phyloP scores from a whole-genome alignment of 495 filamentous ascomycete species.

The Margaritispora aquatica region DNA sequence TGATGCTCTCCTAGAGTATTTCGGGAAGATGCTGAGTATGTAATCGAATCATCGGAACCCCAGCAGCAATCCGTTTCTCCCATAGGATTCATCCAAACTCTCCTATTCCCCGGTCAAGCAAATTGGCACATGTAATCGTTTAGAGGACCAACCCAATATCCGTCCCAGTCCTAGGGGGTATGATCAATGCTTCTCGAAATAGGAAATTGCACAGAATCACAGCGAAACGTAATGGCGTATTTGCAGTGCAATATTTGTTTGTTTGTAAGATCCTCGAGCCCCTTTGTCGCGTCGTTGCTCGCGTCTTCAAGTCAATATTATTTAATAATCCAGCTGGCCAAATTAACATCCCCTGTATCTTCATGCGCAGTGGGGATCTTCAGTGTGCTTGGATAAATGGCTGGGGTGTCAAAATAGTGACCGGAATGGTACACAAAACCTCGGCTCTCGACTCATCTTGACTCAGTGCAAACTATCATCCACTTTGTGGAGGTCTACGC shows the following conservation, averaged over 20 bases:
- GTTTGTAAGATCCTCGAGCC: background rate
- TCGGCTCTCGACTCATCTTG: background rate
- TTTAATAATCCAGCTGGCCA: background rate
- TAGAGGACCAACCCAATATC: background rate
- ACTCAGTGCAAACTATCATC: background rate
- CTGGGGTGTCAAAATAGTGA: background rate
- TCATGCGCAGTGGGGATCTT: background rate
- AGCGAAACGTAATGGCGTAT: too few species aligned
- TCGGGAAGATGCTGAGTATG: background rate
- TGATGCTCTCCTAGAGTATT: background rate
- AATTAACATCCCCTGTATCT: background rate
- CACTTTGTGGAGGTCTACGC: background rate
- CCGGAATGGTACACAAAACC: background rate
- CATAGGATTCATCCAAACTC: background rate
- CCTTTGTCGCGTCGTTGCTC: background rate
- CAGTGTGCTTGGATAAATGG: background rate
- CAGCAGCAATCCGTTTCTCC: background rate
- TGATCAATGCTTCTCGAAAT: background rate
- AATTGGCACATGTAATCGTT: background rate
- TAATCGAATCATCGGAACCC: background rate
- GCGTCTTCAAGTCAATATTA: slow-evolving; percentile 1
- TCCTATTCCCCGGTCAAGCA: background rate
- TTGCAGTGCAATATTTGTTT: background rate
- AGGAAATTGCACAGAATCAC: too few species aligned
- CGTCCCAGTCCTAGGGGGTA: background rate